Conservation (phyloP, 768 basidiomycete species). For the Russula sp. region DNA sequence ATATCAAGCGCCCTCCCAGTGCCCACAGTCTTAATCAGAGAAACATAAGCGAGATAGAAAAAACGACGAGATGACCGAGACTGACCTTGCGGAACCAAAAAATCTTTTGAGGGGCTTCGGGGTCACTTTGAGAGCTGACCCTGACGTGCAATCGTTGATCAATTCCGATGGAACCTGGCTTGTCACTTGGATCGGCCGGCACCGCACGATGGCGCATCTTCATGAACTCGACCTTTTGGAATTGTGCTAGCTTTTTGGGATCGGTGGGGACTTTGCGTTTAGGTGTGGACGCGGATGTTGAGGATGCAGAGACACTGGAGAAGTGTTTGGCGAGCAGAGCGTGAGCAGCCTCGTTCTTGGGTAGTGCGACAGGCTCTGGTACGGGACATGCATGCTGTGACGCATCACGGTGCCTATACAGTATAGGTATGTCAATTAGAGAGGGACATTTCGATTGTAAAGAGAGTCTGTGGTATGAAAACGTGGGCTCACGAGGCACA, state of each 20-base stretch:
- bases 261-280: slow-evolving; percentile 41
- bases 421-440: slow-evolving; percentile 5
- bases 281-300: slow-evolving; percentile 21
- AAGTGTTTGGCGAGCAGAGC: slow-evolving; percentile 56
- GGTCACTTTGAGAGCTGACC: slow-evolving; percentile 37
- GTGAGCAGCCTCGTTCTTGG: slow-evolving; percentile 49
- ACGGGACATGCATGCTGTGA: slow-evolving; percentile 56
- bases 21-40: slow-evolving; percentile 44
- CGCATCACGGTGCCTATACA: slow-evolving; percentile 61
- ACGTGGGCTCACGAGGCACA: slow-evolving; percentile 55
- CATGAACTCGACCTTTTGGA: slow-evolving; percentile 62
- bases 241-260: slow-evolving; percentile 52
- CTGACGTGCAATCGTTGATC: slow-evolving; percentile 60
- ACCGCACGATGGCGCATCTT: slow-evolving; percentile 70
- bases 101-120: slow-evolving; percentile 41
- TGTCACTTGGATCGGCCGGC: slow-evolving; percentile 61
- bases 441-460: slow-evolving; percentile 18
- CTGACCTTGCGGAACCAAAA: slow-evolving; percentile 76
- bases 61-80: not conserved
- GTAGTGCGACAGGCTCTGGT: slow-evolving; percentile 25
- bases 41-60: not conserved
- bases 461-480: not conserved
- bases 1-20: slow-evolving; percentile 65
- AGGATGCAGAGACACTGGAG: slow-evolving; percentile 29
- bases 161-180: slow-evolving; percentile 43